Evolutionary conservation across 2,329 filamentous ascomycete genomes (phyloP), one percentile per base, ranked within the genome.

Genomic region (Pseudopyricularia javanii): DNA sequence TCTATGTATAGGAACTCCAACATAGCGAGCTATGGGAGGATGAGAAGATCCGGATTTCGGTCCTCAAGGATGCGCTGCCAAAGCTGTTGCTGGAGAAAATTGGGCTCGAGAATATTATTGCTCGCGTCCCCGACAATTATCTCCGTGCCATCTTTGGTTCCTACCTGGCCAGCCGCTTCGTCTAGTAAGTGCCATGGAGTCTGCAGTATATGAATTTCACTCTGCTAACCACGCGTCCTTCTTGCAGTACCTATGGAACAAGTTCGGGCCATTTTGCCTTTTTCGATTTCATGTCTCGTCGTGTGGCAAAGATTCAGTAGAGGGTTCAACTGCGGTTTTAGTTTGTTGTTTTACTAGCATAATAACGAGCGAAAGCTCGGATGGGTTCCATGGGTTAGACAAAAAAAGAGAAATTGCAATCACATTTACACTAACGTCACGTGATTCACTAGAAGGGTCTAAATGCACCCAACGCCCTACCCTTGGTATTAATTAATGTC

Each of bases 251-350:
- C 17, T 93, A 91, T 66, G 93, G 93, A 63, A 91, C 90, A 66
- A 85, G 81, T 59, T 91, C 93, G 5, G 93, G 86, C 73, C 91
- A 96, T 64, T 97, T 98, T 73, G 90, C 91, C 37, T 98, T 98
- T 77, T 98, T 95, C 70, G 89, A 95, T 67, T 98, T 97, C 64
- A 85, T 85, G 82, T 80, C 80, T 22, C 82, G 78, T 70, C 74
- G 78, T 59, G 78, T 82, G 73, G 70, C 75, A n/a, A 68, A 73
- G 56, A 69, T 78, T 20, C 56, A 67, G 54, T 64, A 56, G 57
- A 40, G 28, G 32, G 20, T 24, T 24, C 1, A 45, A 45, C 24
- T 9, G 22, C n/a, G n/a, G 40, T 45, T 24, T 45, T 6, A 24
- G 17, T 45, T 45, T 24, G 11, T 45, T 20, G 22, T 28, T 45